Percentiles rank a stretch among this genome's conserved stretches.
phyloP scores from a whole-genome alignment of 1,284 basidiomycete species.

The Pseudozyma sp. region DNA sequence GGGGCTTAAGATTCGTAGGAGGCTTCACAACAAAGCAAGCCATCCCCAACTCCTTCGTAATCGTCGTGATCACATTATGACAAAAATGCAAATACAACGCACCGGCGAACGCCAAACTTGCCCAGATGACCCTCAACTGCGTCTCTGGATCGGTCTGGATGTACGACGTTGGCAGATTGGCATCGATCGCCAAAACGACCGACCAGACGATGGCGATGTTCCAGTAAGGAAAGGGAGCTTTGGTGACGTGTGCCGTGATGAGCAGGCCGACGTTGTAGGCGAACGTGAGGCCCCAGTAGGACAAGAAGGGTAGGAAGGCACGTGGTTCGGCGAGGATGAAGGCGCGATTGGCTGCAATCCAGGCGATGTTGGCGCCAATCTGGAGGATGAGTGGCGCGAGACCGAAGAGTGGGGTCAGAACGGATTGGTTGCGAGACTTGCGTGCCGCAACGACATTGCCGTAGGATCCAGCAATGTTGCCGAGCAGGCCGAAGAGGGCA shows the following conservation, averaged over 20 bases:
- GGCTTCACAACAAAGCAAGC: constrained; percentile 54
- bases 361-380: constrained; percentile 78
- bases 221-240: constrained; percentile 84
- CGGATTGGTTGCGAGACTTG: constrained; percentile 53
- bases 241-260: constrained; percentile 92
- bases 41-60: constrained; percentile 58
- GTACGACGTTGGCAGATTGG: constrained; percentile 71
- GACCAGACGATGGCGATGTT: constrained; percentile 89
- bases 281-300: constrained; percentile 88
- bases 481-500: constrained; percentile 78
- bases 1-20: constrained; percentile 29
- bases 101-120: constrained; percentile 77
- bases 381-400: constrained; percentile 84
- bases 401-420: constrained; percentile 76
- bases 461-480: constrained; percentile 80
- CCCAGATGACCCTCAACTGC: constrained; percentile 78
- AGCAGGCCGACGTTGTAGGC: constrained; percentile 82
- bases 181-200: constrained; percentile 82
- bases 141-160: constrained; percentile 77
- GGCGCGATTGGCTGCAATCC: constrained; percentile 74
- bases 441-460: constrained; percentile 56
- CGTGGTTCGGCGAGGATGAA: constrained; percentile 51
- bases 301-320: constrained; percentile 85
- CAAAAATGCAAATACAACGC: constrained; percentile 80
- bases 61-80: constrained; percentile 62